Evolutionary conservation across 768 basidiomycete genomes (phyloP).

Genomic region (Dictyophora rubrovolvata): DNA sequence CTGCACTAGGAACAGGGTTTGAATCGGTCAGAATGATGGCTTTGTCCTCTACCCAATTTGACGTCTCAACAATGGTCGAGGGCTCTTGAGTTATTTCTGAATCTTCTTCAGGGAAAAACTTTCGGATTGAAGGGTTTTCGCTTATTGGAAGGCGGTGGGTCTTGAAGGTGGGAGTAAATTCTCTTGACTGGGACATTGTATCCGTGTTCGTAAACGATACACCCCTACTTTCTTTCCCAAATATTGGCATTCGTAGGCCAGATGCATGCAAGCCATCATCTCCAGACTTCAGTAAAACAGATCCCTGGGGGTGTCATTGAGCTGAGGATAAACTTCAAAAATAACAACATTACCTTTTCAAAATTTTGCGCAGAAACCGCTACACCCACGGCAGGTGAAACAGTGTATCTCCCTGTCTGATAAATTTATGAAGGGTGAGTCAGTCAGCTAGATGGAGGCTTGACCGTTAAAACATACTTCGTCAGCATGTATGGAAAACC

Average conservation of each 20-base stretch:
- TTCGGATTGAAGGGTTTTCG: constrained; percentile 46
- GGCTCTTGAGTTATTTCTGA: neutral
- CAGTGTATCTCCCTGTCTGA: neutral
- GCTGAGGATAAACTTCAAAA: neutral
- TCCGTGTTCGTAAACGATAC: neutral
- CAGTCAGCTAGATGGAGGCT: neutral
- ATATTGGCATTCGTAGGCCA: constrained; percentile 40
- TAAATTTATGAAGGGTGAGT: neutral
- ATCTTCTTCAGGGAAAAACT: constrained; percentile 77
- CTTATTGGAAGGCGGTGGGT: neutral
- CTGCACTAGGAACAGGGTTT: neutral
- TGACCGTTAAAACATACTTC: neutral
- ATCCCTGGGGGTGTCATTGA: neutral
- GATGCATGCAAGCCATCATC: neutral
- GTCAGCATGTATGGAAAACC: neutral
- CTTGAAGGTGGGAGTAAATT: neutral
- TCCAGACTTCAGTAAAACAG: neutral
- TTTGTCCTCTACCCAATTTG: neutral
- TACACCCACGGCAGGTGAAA: neutral
- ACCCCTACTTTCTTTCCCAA: constrained; percentile 17
- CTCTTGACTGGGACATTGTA: neutral
- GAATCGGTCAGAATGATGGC: too few relatives aligned
- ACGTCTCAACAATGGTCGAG: neutral
- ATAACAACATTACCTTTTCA: too few relatives aligned
- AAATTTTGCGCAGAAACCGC: neutral